Percentiles rank a stretch among this genome's conserved stretches.
phyloP scores from a whole-genome alignment of 2,329 filamentous ascomycete species.

The Stachybotrys elegans region DNA sequence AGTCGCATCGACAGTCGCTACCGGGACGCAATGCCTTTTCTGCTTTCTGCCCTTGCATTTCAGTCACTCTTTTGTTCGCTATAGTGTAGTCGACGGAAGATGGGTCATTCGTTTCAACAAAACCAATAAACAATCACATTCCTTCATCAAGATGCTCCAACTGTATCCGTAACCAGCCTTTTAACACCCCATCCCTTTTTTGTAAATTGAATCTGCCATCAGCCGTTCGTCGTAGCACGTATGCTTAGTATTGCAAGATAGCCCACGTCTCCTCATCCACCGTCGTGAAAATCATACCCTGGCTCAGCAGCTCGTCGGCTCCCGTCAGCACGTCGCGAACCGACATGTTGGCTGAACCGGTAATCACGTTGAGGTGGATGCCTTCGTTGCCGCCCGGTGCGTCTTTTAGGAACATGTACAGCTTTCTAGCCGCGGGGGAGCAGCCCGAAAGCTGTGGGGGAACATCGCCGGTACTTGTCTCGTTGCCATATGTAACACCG shows the following conservation, averaged over 20 bases:
- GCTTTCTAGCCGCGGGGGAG: conserved; percentile 55
- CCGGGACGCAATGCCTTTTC: no score
- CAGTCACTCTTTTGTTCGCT: no score
- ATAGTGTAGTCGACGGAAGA: no score
- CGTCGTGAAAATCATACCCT: conserved; percentile 81
- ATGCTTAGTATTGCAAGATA: conserved; percentile 60
- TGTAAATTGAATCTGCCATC: background rate
- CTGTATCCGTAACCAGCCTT: conserved; percentile 18
- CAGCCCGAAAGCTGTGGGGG: conserved; percentile 40
- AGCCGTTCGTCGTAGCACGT: no score
- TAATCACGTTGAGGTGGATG: conserved; percentile 73
- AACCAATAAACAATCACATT: no score
- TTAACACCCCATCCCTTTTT: background rate
- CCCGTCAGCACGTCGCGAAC: conserved; percentile 67
- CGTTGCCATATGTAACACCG: conserved; percentile 34
- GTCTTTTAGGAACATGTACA: conserved; percentile 66
- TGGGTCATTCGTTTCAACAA: no score
- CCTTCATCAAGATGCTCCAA: no score
- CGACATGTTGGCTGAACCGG: conserved; percentile 58
- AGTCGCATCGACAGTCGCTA: no score
- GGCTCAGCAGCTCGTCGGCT: conserved; percentile 72
- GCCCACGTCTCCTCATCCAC: conserved; percentile 92
- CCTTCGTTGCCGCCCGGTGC: conserved; percentile 74
- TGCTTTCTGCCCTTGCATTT: no score
- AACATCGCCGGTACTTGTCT: conserved; percentile 30